Evolutionary conservation across 2,329 filamentous ascomycete species (phyloP).

Genomic region (Colletotrichum lindemuthianum): DNA sequence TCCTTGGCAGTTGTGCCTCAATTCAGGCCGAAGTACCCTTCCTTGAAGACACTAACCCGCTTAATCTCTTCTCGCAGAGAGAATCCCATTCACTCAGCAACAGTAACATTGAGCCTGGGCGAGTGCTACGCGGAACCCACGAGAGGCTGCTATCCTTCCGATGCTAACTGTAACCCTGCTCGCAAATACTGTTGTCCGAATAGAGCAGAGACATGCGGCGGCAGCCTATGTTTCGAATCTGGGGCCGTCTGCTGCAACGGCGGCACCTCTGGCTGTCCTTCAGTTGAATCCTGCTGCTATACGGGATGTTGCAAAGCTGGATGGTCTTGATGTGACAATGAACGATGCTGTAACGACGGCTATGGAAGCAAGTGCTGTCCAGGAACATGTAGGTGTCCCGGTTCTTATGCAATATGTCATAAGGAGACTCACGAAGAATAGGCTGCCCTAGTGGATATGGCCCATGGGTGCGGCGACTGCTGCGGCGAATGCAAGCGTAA

Average conservation of each 20-base stretch:
- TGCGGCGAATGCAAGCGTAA: neutral
- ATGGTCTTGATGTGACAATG: neutral
- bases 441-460: neutral
- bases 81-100: neutral
- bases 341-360: neutral
- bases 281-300: neutral
- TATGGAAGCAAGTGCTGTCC: neutral
- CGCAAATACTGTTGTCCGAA: slow-evolving; percentile 1
- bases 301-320: neutral
- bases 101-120: neutral
- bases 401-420: too few relatives aligned
- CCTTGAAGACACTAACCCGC: neutral
- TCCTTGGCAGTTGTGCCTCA: neutral
- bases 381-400: neutral
- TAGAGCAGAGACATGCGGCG: slow-evolving; percentile 3
- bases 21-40: neutral
- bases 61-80: neutral
- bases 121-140: neutral
- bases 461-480: neutral
- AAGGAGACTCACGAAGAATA: neutral
- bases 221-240: neutral
- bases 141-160: neutral
- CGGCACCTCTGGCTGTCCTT: neutral
- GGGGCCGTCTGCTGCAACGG: neutral
- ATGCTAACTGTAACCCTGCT: neutral